Conservation (phyloP, 1,139 yeast species). For the Candida albicans region DNA sequence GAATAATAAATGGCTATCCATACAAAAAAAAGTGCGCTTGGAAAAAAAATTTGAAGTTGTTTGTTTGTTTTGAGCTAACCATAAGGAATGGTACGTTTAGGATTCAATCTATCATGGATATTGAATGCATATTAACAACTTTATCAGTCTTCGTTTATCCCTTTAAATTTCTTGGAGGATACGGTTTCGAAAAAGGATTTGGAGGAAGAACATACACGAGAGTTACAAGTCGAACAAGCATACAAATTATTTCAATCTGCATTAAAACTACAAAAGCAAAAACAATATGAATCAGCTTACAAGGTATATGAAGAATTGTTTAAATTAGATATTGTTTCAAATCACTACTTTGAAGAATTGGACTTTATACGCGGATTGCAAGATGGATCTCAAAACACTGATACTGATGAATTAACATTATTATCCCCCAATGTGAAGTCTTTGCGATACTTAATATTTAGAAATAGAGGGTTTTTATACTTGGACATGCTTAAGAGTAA, state of each 20-base stretch:
- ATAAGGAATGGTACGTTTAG: neutral
- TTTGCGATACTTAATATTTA: slow-evolving; percentile 71
- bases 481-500: slow-evolving; percentile 43
- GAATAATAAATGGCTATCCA: neutral
- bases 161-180: slow-evolving; percentile 76
- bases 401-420: slow-evolving; percentile 43
- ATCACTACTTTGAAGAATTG: slow-evolving; percentile 46
- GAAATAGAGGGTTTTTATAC: slow-evolving; percentile 78
- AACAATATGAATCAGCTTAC: slow-evolving; percentile 51
- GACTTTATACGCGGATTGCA: slow-evolving; percentile 42
- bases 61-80: neutral
- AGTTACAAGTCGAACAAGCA: slow-evolving; percentile 85
- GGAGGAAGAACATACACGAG: slow-evolving; percentile 89
- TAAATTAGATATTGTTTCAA: slow-evolving; percentile 62
- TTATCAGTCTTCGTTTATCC: slow-evolving; percentile 65
- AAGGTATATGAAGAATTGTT: slow-evolving; percentile 62
- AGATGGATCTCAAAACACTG: slow-evolving; percentile 33
- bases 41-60: neutral
- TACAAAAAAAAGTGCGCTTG: neutral
- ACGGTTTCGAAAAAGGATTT: slow-evolving; percentile 52
- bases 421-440: slow-evolving; percentile 71
- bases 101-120: neutral
- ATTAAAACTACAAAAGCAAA: slow-evolving; percentile 55
- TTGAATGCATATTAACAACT: slow-evolving; percentile 5
- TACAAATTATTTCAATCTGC: slow-evolving; percentile 75